Percentiles rank a stretch among this genome's conserved stretches.
These are phyloP conservation scores for Heritiera fomes DNA, from an alignment of 345 rosid genomes.

Conservation along the genomic window DNA sequence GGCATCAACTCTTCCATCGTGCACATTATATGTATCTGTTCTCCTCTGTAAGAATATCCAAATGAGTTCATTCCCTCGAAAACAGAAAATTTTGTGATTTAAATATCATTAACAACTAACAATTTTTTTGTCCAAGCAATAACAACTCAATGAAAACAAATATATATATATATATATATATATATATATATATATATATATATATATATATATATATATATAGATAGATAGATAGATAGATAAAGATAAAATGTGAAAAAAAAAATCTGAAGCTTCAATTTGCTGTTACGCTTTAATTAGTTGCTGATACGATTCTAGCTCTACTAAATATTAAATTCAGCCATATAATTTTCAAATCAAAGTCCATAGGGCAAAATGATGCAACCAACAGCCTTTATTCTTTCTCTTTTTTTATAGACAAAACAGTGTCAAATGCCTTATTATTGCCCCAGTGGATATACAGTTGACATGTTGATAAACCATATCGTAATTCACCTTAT, in stretches of 20 bases:
- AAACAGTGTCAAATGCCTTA: no score
- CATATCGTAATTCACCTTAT: background rate
- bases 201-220: no score
- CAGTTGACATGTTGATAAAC: background rate
- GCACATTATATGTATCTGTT: slow-evolving; percentile 84
- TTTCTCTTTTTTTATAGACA: background rate
- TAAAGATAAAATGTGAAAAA: background rate
- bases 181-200: no score
- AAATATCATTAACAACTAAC: background rate
- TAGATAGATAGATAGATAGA: background rate
- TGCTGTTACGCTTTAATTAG: background rate
- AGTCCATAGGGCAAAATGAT: background rate
- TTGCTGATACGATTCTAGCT: background rate
- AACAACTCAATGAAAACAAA: background rate
- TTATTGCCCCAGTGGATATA: background rate
- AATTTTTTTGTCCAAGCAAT: background rate
- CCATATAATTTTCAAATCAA: background rate
- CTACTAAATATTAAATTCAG: background rate
- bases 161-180: no score
- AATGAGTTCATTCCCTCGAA: slow-evolving; percentile 30
- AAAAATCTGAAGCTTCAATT: background rate
- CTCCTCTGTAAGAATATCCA: slow-evolving; percentile 62
- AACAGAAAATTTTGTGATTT: slow-evolving; percentile 22
- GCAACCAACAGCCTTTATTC: background rate
- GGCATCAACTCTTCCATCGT: slow-evolving; percentile 88